These are phyloP conservation scores for Talaromyces amestolkiae DNA, from an alignment of 2,329 filamentous ascomycete species.

Conservation along the genomic window DNA sequence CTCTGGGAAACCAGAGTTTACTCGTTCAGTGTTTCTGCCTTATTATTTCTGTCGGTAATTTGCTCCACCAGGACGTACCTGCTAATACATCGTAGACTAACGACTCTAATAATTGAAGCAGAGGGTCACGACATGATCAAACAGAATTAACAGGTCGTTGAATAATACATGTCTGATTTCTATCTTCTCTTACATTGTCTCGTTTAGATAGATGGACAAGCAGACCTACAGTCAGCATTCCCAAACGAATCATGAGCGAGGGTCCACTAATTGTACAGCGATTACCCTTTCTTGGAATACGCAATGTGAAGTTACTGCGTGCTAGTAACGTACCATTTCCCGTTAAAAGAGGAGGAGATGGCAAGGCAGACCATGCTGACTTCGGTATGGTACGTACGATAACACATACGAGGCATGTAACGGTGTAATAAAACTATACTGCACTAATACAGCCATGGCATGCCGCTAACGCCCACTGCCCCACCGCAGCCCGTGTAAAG, in stretches of 20 bases:
- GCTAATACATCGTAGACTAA: neutral
- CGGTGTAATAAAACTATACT: neutral
- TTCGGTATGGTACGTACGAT: neutral
- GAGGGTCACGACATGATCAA: neutral
- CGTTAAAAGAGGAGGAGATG: neutral
- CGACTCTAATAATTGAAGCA: neutral
- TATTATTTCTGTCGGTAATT: neutral
- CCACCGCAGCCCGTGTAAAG: conserved; percentile 9
- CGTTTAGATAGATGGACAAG: neutral
- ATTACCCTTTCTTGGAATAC: neutral
- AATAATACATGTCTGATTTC: too few species aligned
- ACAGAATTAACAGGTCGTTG: neutral
- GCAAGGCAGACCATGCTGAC: conserved; percentile 2
- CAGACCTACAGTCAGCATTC: conserved; percentile 13
- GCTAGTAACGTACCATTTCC: neutral
- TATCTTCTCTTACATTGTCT: neutral
- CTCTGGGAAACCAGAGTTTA: neutral
- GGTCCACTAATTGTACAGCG: neutral
- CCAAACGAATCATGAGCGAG: neutral
- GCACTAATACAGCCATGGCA: neutral
- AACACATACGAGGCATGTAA: conserved; percentile 5
- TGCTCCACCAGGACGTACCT: neutral
- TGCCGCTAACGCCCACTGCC: neutral
- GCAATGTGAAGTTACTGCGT: neutral
- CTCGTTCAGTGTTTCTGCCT: neutral